Conservation (phyloP, 306 rosid genomes). For the Cicer judaicum region DNA sequence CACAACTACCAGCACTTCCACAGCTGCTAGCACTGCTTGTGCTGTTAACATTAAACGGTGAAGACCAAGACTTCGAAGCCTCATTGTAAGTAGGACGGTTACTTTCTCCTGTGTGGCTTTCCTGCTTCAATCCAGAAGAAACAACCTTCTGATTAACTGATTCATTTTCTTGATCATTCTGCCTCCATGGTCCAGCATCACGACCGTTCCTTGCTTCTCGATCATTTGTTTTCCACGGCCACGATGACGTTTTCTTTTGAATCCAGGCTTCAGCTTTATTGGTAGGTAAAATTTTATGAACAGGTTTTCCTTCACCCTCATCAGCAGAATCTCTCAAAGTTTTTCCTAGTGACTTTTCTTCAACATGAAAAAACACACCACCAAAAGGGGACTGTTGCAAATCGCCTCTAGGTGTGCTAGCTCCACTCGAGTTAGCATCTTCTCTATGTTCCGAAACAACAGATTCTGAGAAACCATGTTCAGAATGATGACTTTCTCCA, state of each 20-base stretch:
- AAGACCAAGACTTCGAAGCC: slow-evolving; percentile 80
- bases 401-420: slow-evolving; percentile 93
- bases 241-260: slow-evolving; percentile 76
- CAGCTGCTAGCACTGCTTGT: slow-evolving; percentile 97
- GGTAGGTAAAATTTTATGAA: slow-evolving; percentile 68
- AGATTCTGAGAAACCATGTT: slow-evolving; percentile 60
- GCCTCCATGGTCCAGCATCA: slow-evolving; percentile 66
- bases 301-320: slow-evolving; percentile 72
- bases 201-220: slow-evolving; percentile 58
- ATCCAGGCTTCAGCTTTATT: slow-evolving; percentile 87
- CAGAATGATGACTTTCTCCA: slow-evolving; percentile 73
- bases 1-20: slow-evolving; percentile 85
- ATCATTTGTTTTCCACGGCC: slow-evolving; percentile 91
- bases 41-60: slow-evolving; percentile 82
- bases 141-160: slow-evolving; percentile 51
- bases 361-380: slow-evolving; percentile 61
- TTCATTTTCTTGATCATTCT: slow-evolving; percentile 74
- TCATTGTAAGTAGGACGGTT: slow-evolving; percentile 64
- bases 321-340: slow-evolving; percentile 64
- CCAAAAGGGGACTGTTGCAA: slow-evolving; percentile 63
- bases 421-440: slow-evolving; percentile 93
- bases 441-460: slow-evolving; percentile 68
- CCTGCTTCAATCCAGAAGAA: slow-evolving; percentile 57
- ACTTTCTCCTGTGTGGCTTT: slow-evolving; percentile 61
- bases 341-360: slow-evolving; percentile 70